Evolutionary conservation across 345 rosid genomes (phyloP).

Genomic region (Abelmoschus esculentus): DNA sequence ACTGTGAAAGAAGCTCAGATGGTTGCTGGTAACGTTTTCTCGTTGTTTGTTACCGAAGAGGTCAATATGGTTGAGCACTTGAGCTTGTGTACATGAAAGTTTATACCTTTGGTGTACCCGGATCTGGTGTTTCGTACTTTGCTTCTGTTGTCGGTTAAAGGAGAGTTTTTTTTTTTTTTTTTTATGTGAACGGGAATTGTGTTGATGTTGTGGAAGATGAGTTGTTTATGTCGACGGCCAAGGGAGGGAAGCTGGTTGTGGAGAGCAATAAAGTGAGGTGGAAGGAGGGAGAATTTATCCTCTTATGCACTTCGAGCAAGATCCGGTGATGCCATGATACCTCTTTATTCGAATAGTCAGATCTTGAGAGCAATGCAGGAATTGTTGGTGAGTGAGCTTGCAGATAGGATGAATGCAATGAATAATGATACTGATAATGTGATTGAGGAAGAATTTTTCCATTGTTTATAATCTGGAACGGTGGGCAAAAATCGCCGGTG

Average conservation of each 20-base stretch:
- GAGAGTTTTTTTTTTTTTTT: conserved; percentile 28
- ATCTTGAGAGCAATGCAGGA: conserved; percentile 84
- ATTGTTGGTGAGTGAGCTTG: conserved; percentile 75
- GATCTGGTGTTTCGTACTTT: conserved; percentile 65
- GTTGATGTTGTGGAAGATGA: conserved; percentile 76
- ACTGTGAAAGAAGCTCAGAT: conserved; percentile 73
- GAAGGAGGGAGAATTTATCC: conserved; percentile 36
- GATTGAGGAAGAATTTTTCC: too few relatives aligned
- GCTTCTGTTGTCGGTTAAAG: conserved; percentile 53
- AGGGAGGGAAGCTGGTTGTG: conserved; percentile 61
- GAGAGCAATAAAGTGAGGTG: conserved; percentile 40
- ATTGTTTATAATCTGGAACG: too few relatives aligned
- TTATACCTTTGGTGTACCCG: conserved; percentile 63
- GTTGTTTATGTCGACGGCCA: conserved; percentile 68
- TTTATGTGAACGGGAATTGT: conserved; percentile 53
- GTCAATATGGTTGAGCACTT: conserved; percentile 87
- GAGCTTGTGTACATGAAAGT: conserved; percentile 40
- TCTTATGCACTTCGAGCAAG: conserved; percentile 79
- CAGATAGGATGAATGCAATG: conserved; percentile 79
- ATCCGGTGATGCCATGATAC: conserved; percentile 91
- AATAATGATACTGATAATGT: too few relatives aligned
- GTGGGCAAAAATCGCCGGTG: too few relatives aligned
- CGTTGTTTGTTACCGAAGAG: conserved; percentile 60
- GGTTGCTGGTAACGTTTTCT: conserved; percentile 75
- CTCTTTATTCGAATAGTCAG: conserved; percentile 79